These are phyloP conservation scores for Saturnispora diversa DNA, from an alignment of 805 yeast genomes.

Conservation along the genomic window DNA sequence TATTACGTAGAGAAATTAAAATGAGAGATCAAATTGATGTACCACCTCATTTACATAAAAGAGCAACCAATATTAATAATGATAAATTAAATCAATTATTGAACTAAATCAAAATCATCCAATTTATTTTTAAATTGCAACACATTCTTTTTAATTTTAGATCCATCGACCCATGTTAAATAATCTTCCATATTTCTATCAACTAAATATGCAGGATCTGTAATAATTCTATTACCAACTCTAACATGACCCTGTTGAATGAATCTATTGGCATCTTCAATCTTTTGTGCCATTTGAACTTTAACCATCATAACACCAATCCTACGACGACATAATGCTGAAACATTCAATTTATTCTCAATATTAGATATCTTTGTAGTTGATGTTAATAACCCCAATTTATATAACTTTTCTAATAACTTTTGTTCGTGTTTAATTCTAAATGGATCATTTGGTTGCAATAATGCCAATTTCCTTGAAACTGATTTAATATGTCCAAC, in stretches of 20 bases:
- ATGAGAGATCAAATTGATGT: conserved; percentile 51
- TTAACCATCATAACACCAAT: conserved; percentile 93
- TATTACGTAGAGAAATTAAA: conserved; percentile 58
- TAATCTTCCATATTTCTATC: conserved; percentile 94
- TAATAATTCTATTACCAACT: conserved; percentile 91
- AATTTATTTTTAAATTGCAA: conserved; percentile 75
- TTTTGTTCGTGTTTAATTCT: conserved; percentile 84
- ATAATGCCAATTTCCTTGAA: conserved; percentile 75
- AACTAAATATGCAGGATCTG: conserved; percentile 91
- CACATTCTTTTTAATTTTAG: conserved; percentile 86
- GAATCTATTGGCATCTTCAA: conserved; percentile 82
- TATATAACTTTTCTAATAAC: conserved; percentile 75
- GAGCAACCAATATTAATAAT: conserved; percentile 60
- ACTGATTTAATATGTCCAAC: conserved; percentile 88
- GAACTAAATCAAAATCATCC: conserved; percentile 51
- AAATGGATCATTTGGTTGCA: conserved; percentile 82
- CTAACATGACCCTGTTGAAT: conserved; percentile 97
- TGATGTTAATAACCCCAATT: conserved; percentile 85
- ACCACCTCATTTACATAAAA: conserved; percentile 61
- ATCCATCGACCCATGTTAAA: conserved; percentile 94
- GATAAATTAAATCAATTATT: conserved; percentile 39
- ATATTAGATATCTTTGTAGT: conserved; percentile 84
- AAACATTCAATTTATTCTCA: conserved; percentile 86
- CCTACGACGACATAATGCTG: conserved; percentile 87
- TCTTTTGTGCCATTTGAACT: conserved; percentile 84